Percentiles rank a stretch among this genome's conserved stretches.
Evolutionary conservation across 331 rosid genomes (phyloP).

Genomic region (Erythrophleum ivorense): DNA sequence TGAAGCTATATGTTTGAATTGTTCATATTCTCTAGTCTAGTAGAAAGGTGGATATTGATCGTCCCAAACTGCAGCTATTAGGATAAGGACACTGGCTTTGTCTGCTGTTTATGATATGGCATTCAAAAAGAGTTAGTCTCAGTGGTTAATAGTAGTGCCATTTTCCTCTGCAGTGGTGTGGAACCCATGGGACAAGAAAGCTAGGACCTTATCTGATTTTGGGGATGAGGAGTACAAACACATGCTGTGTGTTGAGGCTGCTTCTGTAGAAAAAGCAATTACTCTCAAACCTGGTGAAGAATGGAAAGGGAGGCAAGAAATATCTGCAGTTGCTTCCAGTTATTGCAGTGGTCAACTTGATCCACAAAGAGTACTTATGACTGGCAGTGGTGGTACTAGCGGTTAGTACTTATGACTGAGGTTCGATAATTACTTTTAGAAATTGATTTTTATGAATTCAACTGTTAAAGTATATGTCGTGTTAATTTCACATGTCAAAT

Average conservation of each 20-base stretch:
- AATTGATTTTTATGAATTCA: no score
- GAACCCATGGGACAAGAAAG: slow-evolving; percentile 94
- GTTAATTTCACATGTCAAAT: not conserved
- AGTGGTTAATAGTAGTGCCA: slow-evolving; percentile 1
- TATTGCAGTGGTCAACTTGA: slow-evolving; percentile 81
- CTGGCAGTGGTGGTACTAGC: no score
- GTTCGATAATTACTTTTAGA: not conserved
- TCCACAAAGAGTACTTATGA: slow-evolving; percentile 48
- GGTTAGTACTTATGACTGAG: not conserved
- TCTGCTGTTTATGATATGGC: not conserved
- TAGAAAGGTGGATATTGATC: not conserved
- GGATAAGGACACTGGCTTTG: not conserved
- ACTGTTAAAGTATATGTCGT: not conserved
- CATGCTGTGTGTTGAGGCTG: slow-evolving; percentile 76
- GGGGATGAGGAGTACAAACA: slow-evolving; percentile 73
- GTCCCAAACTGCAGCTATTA: not conserved
- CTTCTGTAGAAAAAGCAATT: slow-evolving; percentile 71
- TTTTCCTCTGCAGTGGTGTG: slow-evolving; percentile 62
- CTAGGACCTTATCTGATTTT: slow-evolving; percentile 67
- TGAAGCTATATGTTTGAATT: not conserved
- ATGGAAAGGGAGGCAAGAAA: slow-evolving; percentile 87
- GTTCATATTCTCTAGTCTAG: not conserved
- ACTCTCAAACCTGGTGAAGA: slow-evolving; percentile 87
- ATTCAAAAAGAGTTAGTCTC: not conserved
- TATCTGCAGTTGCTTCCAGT: slow-evolving; percentile 80